Conservation (phyloP, 1,139 yeast species). For the Debaryomyces fabryi region DNA sequence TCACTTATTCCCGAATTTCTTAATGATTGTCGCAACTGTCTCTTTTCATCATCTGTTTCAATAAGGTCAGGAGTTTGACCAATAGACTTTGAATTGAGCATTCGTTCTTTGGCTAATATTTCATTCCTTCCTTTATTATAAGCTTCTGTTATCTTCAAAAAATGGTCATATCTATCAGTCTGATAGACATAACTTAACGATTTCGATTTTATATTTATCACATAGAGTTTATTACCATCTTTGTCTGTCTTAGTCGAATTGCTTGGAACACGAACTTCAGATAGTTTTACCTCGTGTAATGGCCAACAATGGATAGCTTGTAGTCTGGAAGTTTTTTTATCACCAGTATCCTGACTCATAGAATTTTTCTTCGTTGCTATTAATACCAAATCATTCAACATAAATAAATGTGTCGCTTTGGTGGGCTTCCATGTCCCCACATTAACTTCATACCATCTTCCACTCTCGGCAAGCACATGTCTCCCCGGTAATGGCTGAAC, state of each 20-base stretch:
- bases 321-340: conserved; percentile 35
- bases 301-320: conserved; percentile 86
- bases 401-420: conserved; percentile 73
- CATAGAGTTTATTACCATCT: conserved; percentile 34
- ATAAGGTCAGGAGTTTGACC: conserved; percentile 18
- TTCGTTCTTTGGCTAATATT: conserved; percentile 49
- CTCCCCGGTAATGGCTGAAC: conserved; percentile 79
- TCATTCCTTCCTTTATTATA: conserved; percentile 69
- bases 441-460: conserved; percentile 86
- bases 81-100: conserved; percentile 34
- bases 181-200: conserved; percentile 62
- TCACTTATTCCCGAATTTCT: conserved; percentile 39
- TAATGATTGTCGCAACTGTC: conserved; percentile 44
- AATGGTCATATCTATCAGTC: conserved; percentile 65
- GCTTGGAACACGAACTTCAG: conserved; percentile 33
- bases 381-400: conserved; percentile 76
- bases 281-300: conserved; percentile 59
- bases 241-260: conserved; percentile 17
- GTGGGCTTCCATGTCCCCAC: conserved; percentile 85
- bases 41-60: conserved; percentile 38
- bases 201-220: conserved; percentile 50
- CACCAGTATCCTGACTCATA: conserved; percentile 24
- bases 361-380: conserved; percentile 66
- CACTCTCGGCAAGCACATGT: conserved; percentile 78
- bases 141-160: conserved; percentile 57